A percentile compares a stretch with the other conserved stretches of the same genome.
Conservation (phyloP, 2,329 filamentous ascomycete genomes). For the Fusarium zealandicum region DNA sequence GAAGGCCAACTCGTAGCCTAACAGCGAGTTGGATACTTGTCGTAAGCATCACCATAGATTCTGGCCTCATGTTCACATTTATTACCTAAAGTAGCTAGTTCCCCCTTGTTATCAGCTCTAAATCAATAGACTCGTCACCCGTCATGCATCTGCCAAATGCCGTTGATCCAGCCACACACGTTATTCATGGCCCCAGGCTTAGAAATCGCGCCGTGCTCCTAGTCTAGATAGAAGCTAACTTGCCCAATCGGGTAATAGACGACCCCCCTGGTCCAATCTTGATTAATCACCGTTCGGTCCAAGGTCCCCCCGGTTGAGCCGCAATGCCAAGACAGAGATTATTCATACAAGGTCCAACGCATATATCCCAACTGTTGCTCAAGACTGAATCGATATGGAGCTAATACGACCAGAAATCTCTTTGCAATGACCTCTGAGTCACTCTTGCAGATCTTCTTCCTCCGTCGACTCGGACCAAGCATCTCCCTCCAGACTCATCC, state of each 20-base stretch:
- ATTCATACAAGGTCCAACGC: too few relatives aligned
- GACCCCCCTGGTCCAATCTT: background rate
- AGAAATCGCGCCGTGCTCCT: slow-evolving; percentile 31
- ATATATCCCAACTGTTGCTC: slow-evolving; percentile 2
- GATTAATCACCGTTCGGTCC: slow-evolving; percentile 38
- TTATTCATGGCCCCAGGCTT: slow-evolving; percentile 14
- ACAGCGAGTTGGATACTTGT: background rate
- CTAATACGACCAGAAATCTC: background rate
- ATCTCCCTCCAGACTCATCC: background rate
- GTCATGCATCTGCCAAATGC: slow-evolving; percentile 8
- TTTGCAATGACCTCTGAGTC: slow-evolving; percentile 3
- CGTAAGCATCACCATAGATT: too few relatives aligned
- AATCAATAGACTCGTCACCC: slow-evolving; percentile 9
- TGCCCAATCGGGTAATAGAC: slow-evolving; percentile 19
- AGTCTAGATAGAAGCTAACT: slow-evolving; percentile 11
- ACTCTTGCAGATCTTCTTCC: background rate
- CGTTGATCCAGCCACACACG: too few relatives aligned
- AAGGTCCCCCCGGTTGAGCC: slow-evolving; percentile 20
- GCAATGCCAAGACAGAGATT: slow-evolving; percentile 9
- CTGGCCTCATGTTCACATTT: too few relatives aligned
- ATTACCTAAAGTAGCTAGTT: too few relatives aligned
- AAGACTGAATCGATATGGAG: too few relatives aligned
- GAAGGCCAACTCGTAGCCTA: slow-evolving; percentile 5
- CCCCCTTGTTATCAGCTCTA: slow-evolving; percentile 30
- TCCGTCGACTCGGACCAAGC: slow-evolving; percentile 2